Conservation (phyloP, 768 basidiomycete species). For the Trametes cubensis region DNA sequence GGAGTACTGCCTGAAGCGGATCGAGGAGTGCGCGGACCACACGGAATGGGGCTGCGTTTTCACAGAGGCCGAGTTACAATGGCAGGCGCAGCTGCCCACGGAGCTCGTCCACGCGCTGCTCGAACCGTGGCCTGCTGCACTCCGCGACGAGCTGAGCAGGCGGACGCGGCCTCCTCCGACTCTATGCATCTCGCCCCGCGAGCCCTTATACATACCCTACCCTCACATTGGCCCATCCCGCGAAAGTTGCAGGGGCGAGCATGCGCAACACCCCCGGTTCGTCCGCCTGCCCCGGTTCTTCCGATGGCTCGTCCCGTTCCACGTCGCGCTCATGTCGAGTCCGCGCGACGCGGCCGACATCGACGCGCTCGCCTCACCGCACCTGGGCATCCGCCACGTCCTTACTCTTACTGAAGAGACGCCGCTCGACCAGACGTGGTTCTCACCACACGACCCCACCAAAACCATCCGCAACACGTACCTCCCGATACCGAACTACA, state of each 20-base stretch:
- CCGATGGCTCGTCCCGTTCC: slow-evolving; percentile 62
- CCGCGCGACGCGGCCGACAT: slow-evolving; percentile 56
- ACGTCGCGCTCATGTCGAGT: slow-evolving; percentile 63
- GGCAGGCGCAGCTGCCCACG: slow-evolving; percentile 40
- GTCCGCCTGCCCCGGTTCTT: slow-evolving; percentile 60
- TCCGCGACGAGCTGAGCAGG: slow-evolving; percentile 41
- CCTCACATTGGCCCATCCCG: not conserved
- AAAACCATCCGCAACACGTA: slow-evolving; percentile 52
- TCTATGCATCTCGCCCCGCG: slow-evolving; percentile 45
- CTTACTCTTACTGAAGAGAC: slow-evolving; percentile 62
- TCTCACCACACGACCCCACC: slow-evolving; percentile 31
- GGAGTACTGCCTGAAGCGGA: slow-evolving; percentile 48
- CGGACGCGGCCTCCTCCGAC: slow-evolving; percentile 37
- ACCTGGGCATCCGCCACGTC: slow-evolving; percentile 59
- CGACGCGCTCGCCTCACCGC: slow-evolving; percentile 43
- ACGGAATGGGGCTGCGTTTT: slow-evolving; percentile 59
- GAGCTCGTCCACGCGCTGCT: slow-evolving; percentile 39
- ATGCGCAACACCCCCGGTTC: slow-evolving; percentile 20
- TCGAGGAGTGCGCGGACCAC: slow-evolving; percentile 45
- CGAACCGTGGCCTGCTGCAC: slow-evolving; percentile 43
- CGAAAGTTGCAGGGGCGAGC: too few species aligned
- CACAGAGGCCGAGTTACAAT: slow-evolving; percentile 44
- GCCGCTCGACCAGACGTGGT: slow-evolving; percentile 52
- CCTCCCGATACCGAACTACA: slow-evolving; percentile 56
- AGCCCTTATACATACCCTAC: slow-evolving; percentile 43